A percentile compares a stretch with the other conserved stretches of the same genome.
phyloP scores from a whole-genome alignment of 371 early-diverging fungal species.

The Haplosporangium sp. region DNA sequence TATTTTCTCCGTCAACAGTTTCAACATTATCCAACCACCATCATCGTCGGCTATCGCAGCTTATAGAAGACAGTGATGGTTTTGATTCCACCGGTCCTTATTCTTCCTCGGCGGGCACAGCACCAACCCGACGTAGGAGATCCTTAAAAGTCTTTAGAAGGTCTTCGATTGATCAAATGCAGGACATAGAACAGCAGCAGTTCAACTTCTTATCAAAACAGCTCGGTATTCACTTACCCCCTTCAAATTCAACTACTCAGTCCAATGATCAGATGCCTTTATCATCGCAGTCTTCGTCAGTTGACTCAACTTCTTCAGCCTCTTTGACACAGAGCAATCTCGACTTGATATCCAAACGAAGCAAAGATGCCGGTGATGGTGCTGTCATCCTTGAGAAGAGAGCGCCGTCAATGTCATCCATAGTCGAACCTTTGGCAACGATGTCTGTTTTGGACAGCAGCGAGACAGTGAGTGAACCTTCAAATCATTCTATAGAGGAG shows the following conservation, averaged over 20 bases:
- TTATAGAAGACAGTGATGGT: slow-evolving; percentile 18
- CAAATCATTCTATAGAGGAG: neutral
- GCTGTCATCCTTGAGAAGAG: neutral
- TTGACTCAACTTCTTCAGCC: slow-evolving; percentile 2
- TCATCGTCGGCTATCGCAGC: neutral
- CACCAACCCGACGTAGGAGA: slow-evolving; percentile 37
- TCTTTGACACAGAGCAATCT: neutral
- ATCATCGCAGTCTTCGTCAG: slow-evolving; percentile 27
- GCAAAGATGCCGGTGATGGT: neutral
- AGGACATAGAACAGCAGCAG: neutral
- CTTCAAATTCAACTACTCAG: slow-evolving; percentile 9
- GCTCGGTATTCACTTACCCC: slow-evolving; percentile 5
- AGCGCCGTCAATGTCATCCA: neutral
- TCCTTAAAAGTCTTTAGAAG: slow-evolving; percentile 35
- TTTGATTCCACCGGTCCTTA: slow-evolving; percentile 24
- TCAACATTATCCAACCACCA: slow-evolving; percentile 7
- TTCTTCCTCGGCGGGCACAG: slow-evolving; percentile 42
- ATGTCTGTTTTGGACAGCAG: neutral
- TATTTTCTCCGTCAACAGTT: neutral
- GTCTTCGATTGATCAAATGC: slow-evolving; percentile 1
- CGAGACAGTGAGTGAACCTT: neutral
- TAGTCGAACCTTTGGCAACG: neutral
- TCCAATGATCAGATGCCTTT: slow-evolving; percentile 15
- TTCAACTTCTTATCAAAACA: slow-evolving; percentile 7
- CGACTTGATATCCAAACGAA: neutral